These are phyloP conservation scores for Alternaria panax DNA, from an alignment of 2,329 filamentous ascomycete genomes.

Conservation along the genomic window DNA sequence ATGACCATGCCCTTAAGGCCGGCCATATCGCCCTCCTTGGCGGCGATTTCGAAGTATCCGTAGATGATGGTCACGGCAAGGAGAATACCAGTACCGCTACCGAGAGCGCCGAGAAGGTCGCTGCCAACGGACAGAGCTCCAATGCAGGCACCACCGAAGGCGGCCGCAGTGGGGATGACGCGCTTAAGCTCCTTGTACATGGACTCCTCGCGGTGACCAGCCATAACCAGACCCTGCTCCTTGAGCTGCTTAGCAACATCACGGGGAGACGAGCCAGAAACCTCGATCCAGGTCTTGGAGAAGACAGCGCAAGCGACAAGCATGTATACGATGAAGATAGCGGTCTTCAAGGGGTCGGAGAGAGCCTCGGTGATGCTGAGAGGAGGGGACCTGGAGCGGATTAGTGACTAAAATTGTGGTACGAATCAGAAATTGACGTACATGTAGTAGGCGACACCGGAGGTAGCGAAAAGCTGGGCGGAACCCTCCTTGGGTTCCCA, in stretches of 20 bases:
- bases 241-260: constrained; percentile 99
- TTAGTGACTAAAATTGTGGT: constrained; percentile 21
- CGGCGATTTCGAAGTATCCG: constrained; percentile 98
- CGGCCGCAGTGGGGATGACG: constrained; percentile 96
- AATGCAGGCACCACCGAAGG: constrained; percentile 98
- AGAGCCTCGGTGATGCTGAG: constrained; percentile 97
- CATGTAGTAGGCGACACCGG: constrained; percentile 99
- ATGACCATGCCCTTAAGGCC: constrained; percentile 74
- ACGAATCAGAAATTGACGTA: constrained; percentile 14
- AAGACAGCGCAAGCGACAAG: constrained; percentile 96
- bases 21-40: constrained; percentile 94
- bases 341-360: constrained; percentile 94
- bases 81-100: constrained; percentile 96
- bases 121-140: constrained; percentile 94
- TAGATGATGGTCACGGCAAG: constrained; percentile 99
- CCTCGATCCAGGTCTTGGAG: constrained; percentile 99
- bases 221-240: constrained; percentile 99
- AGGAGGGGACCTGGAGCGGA: constrained; percentile 71
- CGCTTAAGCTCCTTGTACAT: constrained; percentile 99
- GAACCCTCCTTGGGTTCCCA: constrained; percentile 98
- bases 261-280: constrained; percentile 94
- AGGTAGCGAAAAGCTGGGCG: constrained; percentile 90
- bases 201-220: constrained; percentile 98
- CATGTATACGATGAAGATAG: constrained; percentile 97
- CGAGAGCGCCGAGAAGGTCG: constrained; percentile 93